A percentile compares a stretch with the other conserved stretches of the same genome.
phyloP scores from a whole-genome alignment of 2,329 filamentous ascomycete species.

The Sphaceloma murrayae region DNA sequence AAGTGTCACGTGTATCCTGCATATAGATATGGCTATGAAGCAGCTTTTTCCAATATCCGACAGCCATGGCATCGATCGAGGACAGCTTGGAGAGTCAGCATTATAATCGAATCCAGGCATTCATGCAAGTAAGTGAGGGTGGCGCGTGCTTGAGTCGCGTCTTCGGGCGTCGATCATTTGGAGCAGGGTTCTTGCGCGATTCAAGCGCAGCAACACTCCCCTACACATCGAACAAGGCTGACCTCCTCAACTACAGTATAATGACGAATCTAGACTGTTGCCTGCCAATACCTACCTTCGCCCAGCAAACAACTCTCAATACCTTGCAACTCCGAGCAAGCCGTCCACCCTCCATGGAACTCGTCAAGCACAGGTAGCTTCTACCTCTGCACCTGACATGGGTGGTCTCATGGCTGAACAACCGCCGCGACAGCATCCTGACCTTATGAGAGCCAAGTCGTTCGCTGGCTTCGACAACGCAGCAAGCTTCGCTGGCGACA shows the following conservation, averaged over 20 bases:
- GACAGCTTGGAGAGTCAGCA: conserved; percentile 19
- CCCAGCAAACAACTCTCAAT: neutral
- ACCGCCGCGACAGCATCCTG: conserved; percentile 7
- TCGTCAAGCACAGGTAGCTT: neutral
- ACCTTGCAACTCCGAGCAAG: neutral
- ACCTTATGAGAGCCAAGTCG: conserved; percentile 23
- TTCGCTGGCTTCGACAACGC: conserved; percentile 31
- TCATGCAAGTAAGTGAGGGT: conserved; percentile 15
- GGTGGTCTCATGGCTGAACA: conserved; percentile 14
- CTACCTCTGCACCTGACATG: conserved; percentile 12
- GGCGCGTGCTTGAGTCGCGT: neutral
- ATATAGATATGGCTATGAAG: neutral
- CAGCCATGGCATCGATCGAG: neutral
- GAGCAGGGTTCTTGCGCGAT: conserved; percentile 1
- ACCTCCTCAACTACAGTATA: conserved; percentile 1
- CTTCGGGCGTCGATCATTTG: neutral
- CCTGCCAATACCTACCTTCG: conserved; percentile 1
- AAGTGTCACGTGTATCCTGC: too few relatives aligned
- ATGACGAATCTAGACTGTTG: conserved; percentile 1
- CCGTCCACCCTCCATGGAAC: neutral
- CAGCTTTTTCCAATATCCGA: neutral
- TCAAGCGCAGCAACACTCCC: too few relatives aligned
- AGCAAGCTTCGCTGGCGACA: conserved; percentile 33
- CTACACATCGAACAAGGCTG: neutral
- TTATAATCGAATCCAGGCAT: conserved; percentile 15